Percentiles rank a stretch among this genome's conserved stretches.
Evolutionary conservation across 202 grass and related monocot genomes (phyloP).

Genomic region (Schoenoplectus tabernaemontani): DNA sequence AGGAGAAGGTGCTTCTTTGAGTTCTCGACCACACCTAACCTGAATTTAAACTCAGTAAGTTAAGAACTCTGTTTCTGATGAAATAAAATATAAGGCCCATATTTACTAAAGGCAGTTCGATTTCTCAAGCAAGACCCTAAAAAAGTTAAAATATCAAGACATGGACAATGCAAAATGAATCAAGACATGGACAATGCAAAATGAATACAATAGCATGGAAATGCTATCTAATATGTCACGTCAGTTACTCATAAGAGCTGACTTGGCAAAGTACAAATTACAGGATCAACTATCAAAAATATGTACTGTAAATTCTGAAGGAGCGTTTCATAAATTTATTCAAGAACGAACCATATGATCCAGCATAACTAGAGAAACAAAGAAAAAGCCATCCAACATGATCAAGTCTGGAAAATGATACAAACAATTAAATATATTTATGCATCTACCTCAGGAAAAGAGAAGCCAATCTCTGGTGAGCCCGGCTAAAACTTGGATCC

Average conservation of each 20-base stretch:
- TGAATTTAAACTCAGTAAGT: conserved; percentile 32
- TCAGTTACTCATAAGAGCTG: neutral
- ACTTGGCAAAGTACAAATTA: neutral
- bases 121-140: neutral
- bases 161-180: neutral
- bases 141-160: neutral
- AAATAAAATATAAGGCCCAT: neutral
- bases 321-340: neutral
- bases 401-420: neutral
- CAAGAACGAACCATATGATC: neutral
- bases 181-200: neutral
- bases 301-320: neutral
- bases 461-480: conserved; percentile 74
- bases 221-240: neutral
- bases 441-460: conserved; percentile 55
- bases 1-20: conserved; percentile 67
- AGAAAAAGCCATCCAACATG: neutral
- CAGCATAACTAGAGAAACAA: neutral
- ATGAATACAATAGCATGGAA: neutral
- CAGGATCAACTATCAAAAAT: neutral
- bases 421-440: neutral
- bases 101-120: neutral
- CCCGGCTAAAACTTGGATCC: conserved; percentile 67
- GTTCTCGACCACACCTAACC: conserved; percentile 79
- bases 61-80: neutral